Evolutionary conservation across 1,284 basidiomycete species (phyloP), one percentile per base, ranked within the genome.

Genomic region (Volvariella surrecta): DNA sequence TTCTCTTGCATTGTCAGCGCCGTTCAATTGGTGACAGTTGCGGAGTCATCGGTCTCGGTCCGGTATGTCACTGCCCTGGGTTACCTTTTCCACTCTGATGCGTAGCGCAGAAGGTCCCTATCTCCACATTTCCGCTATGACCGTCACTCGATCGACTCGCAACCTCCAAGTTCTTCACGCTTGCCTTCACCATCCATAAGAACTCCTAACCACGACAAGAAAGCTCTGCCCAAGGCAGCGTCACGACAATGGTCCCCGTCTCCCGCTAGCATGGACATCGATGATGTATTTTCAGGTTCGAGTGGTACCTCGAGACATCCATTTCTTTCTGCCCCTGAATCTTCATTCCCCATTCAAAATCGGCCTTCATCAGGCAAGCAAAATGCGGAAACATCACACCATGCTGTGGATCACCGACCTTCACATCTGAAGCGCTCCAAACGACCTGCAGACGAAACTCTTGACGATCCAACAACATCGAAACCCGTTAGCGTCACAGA

Each of bases 341-440:
- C 58, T 20, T 55, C 58, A 8, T 60, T 59, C 11, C 55, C 63
- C 13, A 48, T 53, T 30, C 61, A 62, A 4, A 6, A 11, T 11
- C 6, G 11, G 6, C 24, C 6, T 11, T 6, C 24, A 28, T 28
- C 24, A 28, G 11, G 24, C 24, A 6, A 6, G 6, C n/a, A n/a
- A n/a, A n/a, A n/a, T n/a, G n/a, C n/a, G n/a, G n/a, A n/a, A n/a
- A n/a, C n/a, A n/a, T n/a, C n/a, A n/a, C n/a, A n/a, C n/a, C n/a
- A n/a, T n/a, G n/a, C n/a, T n/a, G n/a, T n/a, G n/a, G n/a, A n/a
- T n/a, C n/a, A n/a, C n/a, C n/a, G n/a, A n/a, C n/a, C n/a, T n/a
- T 68, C 85, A 2, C 85, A 83, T 54, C 63, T 85, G 31, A 74
- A 73, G 53, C 73, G 83, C 17, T 52, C 65, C 24, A 76, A 76